Conservation (phyloP, 2,329 filamentous ascomycete genomes). For the Cordyceps farinosa region DNA sequence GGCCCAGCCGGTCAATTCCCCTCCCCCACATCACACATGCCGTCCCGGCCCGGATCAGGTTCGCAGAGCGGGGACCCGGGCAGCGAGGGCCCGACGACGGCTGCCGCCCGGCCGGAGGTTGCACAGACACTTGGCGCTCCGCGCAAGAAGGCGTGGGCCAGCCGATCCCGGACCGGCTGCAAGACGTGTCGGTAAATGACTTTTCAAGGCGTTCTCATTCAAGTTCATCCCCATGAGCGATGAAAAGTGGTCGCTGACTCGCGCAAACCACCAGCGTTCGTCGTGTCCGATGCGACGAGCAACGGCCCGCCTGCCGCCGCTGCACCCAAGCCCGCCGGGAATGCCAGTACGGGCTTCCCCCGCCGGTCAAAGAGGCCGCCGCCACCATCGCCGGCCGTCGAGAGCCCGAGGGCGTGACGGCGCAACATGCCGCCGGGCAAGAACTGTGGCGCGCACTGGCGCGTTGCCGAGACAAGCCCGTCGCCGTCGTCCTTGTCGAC, state of each 20-base stretch:
- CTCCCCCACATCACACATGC: not conserved
- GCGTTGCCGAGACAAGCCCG: not conserved
- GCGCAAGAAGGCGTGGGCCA: not conserved
- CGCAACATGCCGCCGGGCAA: not conserved
- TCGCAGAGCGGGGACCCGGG: not conserved
- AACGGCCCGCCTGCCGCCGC: not conserved
- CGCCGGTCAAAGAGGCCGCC: not conserved
- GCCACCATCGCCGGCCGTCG: not conserved
- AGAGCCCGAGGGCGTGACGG: not conserved
- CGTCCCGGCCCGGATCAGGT: not conserved
- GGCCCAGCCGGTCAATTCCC: no score
- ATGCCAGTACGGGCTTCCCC: not conserved
- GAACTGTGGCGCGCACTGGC: not conserved
- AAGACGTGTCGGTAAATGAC: not conserved
- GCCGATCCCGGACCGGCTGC: not conserved
- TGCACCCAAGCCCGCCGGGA: not conserved
- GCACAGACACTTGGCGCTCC: not conserved
- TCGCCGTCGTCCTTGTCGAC: not conserved
- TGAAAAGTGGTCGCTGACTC: not conserved
- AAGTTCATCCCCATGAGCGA: no score
- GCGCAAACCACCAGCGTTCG: not conserved
- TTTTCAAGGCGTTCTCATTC: no score
- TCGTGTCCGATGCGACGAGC: slow-evolving; percentile 1
- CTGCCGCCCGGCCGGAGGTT: not conserved
- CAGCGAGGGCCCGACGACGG: not conserved